phyloP scores from a whole-genome alignment of 2,329 filamentous ascomycete species.

The Alternaria burnsii region DNA sequence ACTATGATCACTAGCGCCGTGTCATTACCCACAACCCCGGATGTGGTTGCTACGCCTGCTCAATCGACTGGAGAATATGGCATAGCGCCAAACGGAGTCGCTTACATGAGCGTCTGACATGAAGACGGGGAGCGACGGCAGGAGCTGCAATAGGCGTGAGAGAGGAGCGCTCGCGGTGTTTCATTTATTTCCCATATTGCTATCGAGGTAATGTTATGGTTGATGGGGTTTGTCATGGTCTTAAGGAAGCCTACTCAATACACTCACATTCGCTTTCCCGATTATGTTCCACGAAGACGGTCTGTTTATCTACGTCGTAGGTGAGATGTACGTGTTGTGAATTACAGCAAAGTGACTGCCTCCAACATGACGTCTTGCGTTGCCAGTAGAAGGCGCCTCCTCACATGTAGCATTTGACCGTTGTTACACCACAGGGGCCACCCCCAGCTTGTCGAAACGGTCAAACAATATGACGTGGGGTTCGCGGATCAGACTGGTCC shows the following conservation, averaged over 20 bases:
- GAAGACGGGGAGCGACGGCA: neutral
- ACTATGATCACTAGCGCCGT: neutral
- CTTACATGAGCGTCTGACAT: neutral
- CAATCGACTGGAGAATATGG: neutral
- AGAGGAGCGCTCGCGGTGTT: neutral
- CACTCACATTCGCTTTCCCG: neutral
- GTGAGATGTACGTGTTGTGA: neutral
- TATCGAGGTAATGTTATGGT: neutral
- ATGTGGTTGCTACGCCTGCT: neutral
- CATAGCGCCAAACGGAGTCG: neutral
- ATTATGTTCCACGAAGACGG: neutral
- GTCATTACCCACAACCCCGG: neutral
- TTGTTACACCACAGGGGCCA: neutral
- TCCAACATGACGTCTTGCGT: neutral
- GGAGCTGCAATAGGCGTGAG: neutral
- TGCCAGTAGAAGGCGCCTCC: neutral
- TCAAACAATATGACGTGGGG: constrained; percentile 15
- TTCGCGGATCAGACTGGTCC: constrained; percentile 17
- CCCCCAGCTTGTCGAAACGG: neutral
- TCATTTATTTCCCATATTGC: neutral
- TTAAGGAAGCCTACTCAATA: neutral
- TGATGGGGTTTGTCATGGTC: neutral
- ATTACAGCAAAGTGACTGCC: neutral
- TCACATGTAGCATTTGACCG: neutral
- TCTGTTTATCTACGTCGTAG: neutral